Evolutionary conservation across 768 basidiomycete genomes (phyloP).

Genomic region (Chalciporus piperatus): DNA sequence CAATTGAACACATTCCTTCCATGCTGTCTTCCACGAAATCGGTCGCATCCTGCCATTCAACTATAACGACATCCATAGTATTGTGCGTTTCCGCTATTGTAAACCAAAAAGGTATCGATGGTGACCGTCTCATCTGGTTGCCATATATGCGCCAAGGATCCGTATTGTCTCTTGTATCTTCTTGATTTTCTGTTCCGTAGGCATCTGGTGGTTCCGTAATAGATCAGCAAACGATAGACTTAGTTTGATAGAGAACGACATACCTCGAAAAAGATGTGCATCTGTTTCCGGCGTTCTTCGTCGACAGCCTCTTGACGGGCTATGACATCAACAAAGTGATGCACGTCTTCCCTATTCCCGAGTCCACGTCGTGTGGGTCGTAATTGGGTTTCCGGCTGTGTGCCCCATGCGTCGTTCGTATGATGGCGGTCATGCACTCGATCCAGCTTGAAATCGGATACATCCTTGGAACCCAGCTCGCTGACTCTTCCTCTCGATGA

Average conservation of each 20-base stretch:
- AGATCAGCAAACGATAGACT: neutral
- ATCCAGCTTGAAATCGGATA: neutral
- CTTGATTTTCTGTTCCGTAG: conserved; percentile 50
- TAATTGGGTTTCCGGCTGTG: neutral
- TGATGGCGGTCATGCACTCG: neutral
- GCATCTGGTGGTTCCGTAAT: conserved; percentile 39
- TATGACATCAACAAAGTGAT: conserved; percentile 45
- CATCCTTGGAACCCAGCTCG: conserved; percentile 19
- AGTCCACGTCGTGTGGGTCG: conserved; percentile 1
- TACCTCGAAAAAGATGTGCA: conserved; percentile 55
- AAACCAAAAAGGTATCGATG: neutral
- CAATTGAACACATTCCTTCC: no score
- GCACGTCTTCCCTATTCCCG: conserved; percentile 14
- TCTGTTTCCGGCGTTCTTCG: conserved; percentile 38
- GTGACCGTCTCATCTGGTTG: neutral
- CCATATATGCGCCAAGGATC: conserved; percentile 29
- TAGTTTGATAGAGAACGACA: conserved; percentile 1
- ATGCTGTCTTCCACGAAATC: no score
- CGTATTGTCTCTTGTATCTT: conserved; percentile 50
- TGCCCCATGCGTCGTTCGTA: conserved; percentile 6
- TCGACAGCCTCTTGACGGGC: conserved; percentile 39
- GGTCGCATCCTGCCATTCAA: no score
- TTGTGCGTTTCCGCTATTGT: no score
- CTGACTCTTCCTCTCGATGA: conserved; percentile 11
- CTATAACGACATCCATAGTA: no score